phyloP scores from a whole-genome alignment of 768 basidiomycete species.

The Agrocybe praecox region DNA sequence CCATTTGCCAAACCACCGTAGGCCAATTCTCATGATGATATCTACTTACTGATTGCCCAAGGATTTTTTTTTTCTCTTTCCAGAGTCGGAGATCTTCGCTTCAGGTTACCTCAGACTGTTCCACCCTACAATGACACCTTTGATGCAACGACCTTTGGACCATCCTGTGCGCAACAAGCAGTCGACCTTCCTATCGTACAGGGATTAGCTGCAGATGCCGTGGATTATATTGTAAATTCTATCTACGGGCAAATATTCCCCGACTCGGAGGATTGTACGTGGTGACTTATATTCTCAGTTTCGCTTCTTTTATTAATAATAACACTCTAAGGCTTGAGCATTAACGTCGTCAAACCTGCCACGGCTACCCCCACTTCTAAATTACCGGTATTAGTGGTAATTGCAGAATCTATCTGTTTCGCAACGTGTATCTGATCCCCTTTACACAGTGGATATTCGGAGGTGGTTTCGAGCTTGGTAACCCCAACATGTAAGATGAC shows the following conservation, averaged over 20 bases:
- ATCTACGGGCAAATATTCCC: slow-evolving; percentile 32
- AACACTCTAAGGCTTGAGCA: slow-evolving; percentile 43
- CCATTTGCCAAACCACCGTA: slow-evolving; percentile 58
- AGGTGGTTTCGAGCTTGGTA: slow-evolving; percentile 48
- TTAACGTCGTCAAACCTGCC: slow-evolving; percentile 54
- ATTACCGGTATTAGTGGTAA: slow-evolving; percentile 56
- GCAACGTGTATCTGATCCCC: not conserved
- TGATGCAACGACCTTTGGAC: slow-evolving; percentile 42
- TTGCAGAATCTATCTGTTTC: too few species aligned
- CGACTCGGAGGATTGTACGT: slow-evolving; percentile 49
- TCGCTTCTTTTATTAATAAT: not conserved
- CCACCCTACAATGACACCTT: slow-evolving; percentile 35
- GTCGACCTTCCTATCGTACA: slow-evolving; percentile 34
- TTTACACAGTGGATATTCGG: slow-evolving; percentile 54
- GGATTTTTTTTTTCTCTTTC: slow-evolving; percentile 8
- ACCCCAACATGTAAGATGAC: slow-evolving; percentile 30
- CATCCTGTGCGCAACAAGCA: slow-evolving; percentile 49
- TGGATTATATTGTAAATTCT: slow-evolving; percentile 33
- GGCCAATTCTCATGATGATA: slow-evolving; percentile 14
- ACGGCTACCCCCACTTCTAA: slow-evolving; percentile 40
- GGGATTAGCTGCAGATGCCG: slow-evolving; percentile 34
- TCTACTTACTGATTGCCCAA: not conserved
- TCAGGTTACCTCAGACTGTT: slow-evolving; percentile 39
- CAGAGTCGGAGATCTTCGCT: slow-evolving; percentile 2
- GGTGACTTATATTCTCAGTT: not conserved